phyloP scores from a whole-genome alignment of 2,329 filamentous ascomycete species.

The Lithohypha guttulata region DNA sequence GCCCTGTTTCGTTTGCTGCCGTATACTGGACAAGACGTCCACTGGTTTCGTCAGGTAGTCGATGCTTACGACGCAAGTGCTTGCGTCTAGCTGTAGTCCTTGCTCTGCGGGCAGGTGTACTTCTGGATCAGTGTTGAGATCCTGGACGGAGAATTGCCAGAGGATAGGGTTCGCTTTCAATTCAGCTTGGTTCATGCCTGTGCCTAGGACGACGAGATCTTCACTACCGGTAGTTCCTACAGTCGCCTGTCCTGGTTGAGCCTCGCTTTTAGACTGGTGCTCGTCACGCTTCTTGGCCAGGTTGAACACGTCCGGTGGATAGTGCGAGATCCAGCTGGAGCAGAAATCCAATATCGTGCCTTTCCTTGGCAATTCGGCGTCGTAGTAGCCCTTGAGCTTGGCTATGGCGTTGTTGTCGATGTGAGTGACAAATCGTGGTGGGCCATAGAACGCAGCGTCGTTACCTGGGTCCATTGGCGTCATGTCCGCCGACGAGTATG shows the following conservation, averaged over 20 bases:
- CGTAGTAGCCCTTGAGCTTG: slow-evolving; percentile 37
- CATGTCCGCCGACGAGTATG: slow-evolving; percentile 21
- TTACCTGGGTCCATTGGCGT: slow-evolving; percentile 20
- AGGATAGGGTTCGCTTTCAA: slow-evolving; percentile 33
- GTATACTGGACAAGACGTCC: slow-evolving; percentile 34
- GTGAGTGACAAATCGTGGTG: slow-evolving; percentile 42
- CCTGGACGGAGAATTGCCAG: slow-evolving; percentile 27
- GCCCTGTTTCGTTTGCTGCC: slow-evolving; percentile 30
- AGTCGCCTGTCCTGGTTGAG: neutral
- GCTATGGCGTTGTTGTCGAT: slow-evolving; percentile 42
- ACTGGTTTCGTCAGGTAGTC: slow-evolving; percentile 42
- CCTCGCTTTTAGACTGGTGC: neutral
- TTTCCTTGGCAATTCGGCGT: slow-evolving; percentile 29
- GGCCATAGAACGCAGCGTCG: slow-evolving; percentile 22
- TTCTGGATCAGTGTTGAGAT: slow-evolving; percentile 35
- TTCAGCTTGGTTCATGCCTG: slow-evolving; percentile 40
- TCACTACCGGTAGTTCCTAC: slow-evolving; percentile 8
- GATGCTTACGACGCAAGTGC: slow-evolving; percentile 42
- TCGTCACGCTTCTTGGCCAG: neutral
- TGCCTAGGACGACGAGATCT: slow-evolving; percentile 34
- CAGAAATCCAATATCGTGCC: slow-evolving; percentile 41
- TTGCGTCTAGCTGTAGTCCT: slow-evolving; percentile 30
- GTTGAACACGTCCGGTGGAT: slow-evolving; percentile 23
- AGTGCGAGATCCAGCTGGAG: slow-evolving; percentile 41
- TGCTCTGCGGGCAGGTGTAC: slow-evolving; percentile 18